phyloP scores from a whole-genome alignment of 2,329 filamentous ascomycete genomes.

The Beauveria pseudobassiana region DNA sequence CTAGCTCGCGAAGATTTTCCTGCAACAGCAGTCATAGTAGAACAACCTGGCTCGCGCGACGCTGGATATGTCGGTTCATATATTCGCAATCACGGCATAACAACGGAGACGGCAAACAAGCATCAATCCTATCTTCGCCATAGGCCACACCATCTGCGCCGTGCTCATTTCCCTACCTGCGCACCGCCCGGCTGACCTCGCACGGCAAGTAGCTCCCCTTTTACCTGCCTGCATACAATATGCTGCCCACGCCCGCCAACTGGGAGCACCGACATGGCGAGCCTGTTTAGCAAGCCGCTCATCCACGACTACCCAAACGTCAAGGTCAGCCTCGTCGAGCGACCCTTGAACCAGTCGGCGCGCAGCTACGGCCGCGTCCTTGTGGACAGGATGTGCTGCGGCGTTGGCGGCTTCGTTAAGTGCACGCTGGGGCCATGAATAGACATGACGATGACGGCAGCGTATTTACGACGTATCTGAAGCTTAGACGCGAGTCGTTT shows the following conservation, averaged over 20 bases:
- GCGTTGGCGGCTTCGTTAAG: constrained; percentile 6
- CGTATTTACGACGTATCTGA: constrained; percentile 3
- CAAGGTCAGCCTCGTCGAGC: constrained; percentile 17
- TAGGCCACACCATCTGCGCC: not conserved
- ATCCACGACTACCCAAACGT: constrained; percentile 16
- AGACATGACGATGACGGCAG: not conserved
- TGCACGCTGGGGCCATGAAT: constrained; percentile 15
- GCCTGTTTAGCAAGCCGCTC: constrained; percentile 3
- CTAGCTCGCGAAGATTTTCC: not conserved
- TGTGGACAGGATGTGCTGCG: not conserved
- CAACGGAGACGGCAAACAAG: not conserved
- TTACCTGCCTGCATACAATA: not conserved
- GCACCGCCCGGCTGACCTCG: not conserved
- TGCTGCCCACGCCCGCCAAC: not conserved
- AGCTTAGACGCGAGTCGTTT: constrained; percentile 9
- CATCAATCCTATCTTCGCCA: not conserved
- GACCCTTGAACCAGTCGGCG: constrained; percentile 16
- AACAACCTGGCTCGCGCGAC: too few relatives aligned
- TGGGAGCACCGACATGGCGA: constrained; percentile 1
- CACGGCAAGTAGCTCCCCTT: not conserved
- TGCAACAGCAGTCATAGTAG: too few relatives aligned
- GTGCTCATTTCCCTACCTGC: not conserved
- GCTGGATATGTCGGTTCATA: too few relatives aligned
- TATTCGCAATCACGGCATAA: not conserved
- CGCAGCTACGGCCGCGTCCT: constrained; percentile 18